phyloP scores from a whole-genome alignment of 2,329 filamentous ascomycete genomes.

The Penicillium expansum region DNA sequence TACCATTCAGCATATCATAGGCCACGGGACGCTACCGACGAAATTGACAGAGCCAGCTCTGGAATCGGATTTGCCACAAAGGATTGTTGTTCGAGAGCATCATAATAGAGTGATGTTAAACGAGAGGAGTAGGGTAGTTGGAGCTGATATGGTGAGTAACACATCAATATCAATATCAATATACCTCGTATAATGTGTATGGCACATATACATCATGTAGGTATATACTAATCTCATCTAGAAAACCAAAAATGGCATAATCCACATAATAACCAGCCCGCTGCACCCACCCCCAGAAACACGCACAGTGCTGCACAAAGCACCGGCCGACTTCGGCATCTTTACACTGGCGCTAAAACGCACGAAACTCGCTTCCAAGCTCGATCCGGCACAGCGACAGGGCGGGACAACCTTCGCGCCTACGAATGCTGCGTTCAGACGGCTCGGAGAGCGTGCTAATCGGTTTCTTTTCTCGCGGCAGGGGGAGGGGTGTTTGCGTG shows the following conservation, averaged over 20 bases:
- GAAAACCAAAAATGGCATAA: conserved; percentile 73
- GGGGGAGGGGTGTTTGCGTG: conserved; percentile 72
- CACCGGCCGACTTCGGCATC: conserved; percentile 67
- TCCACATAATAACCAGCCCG: conserved; percentile 72
- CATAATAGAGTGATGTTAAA: conserved; percentile 68
- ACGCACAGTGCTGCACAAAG: conserved; percentile 57
- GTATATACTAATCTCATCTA: conserved; percentile 38
- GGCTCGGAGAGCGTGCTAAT: conserved; percentile 69
- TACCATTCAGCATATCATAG: conserved; percentile 62
- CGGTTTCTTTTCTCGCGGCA: conserved; percentile 79
- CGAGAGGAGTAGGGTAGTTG: conserved; percentile 69
- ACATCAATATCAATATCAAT: neutral
- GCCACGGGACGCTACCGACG: conserved; percentile 71
- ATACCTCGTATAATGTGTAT: neutral
- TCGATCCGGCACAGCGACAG: conserved; percentile 53
- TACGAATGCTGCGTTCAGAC: conserved; percentile 73
- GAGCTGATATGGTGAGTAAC: conserved; percentile 63
- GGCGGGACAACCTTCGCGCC: conserved; percentile 81
- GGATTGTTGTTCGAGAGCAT: conserved; percentile 63
- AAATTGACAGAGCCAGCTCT: conserved; percentile 58
- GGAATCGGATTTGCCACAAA: conserved; percentile 63
- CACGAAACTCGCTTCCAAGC: conserved; percentile 65
- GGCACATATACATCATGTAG: neutral
- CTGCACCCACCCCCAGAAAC: conserved; percentile 72
- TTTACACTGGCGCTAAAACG: conserved; percentile 70